phyloP scores from a whole-genome alignment of 257 asterid species.

The Perilla frutescens region DNA sequence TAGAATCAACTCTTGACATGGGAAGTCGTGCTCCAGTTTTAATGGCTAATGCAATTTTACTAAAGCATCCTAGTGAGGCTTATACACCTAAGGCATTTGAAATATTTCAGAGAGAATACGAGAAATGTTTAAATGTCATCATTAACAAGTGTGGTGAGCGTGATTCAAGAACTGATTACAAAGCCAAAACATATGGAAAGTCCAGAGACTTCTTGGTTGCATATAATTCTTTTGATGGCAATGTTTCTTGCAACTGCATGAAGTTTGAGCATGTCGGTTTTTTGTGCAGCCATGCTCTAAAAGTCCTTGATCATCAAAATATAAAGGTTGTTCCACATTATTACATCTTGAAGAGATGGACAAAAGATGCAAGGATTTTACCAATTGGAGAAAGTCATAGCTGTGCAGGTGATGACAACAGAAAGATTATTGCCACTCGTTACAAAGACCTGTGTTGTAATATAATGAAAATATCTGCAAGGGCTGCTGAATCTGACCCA shows the following conservation, averaged over 20 bases:
- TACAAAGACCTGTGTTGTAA: slow-evolving; percentile 56
- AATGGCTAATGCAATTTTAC: slow-evolving; percentile 62
- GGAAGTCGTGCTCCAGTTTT: slow-evolving; percentile 53
- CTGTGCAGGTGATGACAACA: slow-evolving; percentile 44
- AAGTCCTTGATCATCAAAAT: slow-evolving; percentile 66
- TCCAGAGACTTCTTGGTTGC: slow-evolving; percentile 49
- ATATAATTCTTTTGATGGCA: slow-evolving; percentile 53
- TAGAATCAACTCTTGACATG: slow-evolving; percentile 53
- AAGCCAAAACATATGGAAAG: slow-evolving; percentile 62
- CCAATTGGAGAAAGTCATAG: slow-evolving; percentile 40
- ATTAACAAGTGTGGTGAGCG: slow-evolving; percentile 53
- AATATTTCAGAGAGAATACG: slow-evolving; percentile 65
- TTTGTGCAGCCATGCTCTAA: slow-evolving; percentile 65
- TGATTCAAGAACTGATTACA: slow-evolving; percentile 53
- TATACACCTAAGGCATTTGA: slow-evolving; percentile 62
- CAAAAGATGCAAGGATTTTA: slow-evolving; percentile 60
- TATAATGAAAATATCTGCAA: slow-evolving; percentile 59
- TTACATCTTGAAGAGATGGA: slow-evolving; percentile 68
- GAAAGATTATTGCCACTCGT: slow-evolving; percentile 53
- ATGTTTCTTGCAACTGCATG: slow-evolving; percentile 70
- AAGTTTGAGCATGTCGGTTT: slow-evolving; percentile 66
- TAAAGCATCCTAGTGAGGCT: slow-evolving; percentile 55
- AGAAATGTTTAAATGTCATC: slow-evolving; percentile 58
- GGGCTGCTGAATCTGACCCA: slow-evolving; percentile 60
- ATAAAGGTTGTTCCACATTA: slow-evolving; percentile 57